Evolutionary conservation across 805 yeast genomes (phyloP), one percentile per base, ranked within the genome.

Genomic region (Cyberlindnera meyerae): DNA sequence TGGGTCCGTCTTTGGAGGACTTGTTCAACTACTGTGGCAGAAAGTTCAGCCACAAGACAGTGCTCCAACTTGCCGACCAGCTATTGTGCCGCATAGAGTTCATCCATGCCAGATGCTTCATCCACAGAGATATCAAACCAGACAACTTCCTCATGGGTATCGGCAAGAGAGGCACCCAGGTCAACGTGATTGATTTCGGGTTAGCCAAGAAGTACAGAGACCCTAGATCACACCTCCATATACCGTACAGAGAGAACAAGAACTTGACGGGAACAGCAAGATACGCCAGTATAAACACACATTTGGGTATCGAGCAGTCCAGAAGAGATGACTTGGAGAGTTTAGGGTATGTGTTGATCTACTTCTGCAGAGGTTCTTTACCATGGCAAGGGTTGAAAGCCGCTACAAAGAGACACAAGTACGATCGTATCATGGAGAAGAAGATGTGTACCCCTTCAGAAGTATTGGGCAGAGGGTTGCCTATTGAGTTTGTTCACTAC

Each of bases 321-420:
- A 79, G 98, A 68, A 78, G 98, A 61, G 98, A 90, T 63, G 98
- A 90, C 61, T 73, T 90, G 52, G 98, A 93, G 66, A 81, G 93
- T 44, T 73, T 90, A 55, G 97, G 96, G 34, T 90, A 90, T 58
- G 97, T 90, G 36, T 71, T 93, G 52, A 85, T 90, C 51, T 90
- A 90, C 65, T 93, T 90, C 60, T 83, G 95, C 62, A 78, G 95
- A 40, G 97, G 98, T 29, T 83, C 95, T 13, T 75, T 90, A 54
- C 98, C 98, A 37, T 90, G 98, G 98, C 98, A 90, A 65, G 98
- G 98, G 4, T 74, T 90, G 55, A 88, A 88, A 64, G 98, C 97
- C 27, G 93, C 90, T 18, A 87, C 96, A 12, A 90, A 90, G 67
- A 85, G 95, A 66, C 97, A 90, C 62, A 90, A 93, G 65, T 90